Evolutionary conservation across 495 filamentous ascomycete genomes (phyloP).

Genomic region (Hyaloscypha bicolor): DNA sequence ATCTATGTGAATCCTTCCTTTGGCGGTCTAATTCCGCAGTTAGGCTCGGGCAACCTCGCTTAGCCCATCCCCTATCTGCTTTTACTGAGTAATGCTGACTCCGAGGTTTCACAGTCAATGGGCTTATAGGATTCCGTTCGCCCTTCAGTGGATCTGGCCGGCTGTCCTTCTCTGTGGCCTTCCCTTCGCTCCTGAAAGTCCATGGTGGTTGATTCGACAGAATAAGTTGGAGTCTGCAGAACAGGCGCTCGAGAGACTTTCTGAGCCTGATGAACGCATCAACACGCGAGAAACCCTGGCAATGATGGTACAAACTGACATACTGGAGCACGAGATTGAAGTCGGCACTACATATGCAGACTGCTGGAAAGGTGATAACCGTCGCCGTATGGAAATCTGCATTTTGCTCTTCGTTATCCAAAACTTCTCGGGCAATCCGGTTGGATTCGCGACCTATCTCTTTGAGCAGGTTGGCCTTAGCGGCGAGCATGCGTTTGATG

Average conservation of each 20-base stretch:
- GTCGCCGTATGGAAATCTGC: constrained; percentile 57
- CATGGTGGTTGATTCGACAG: constrained; percentile 72
- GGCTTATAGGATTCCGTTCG: constrained; percentile 51
- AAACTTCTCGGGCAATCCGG: constrained; percentile 65
- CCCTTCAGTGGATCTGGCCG: constrained; percentile 74
- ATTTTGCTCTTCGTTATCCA: constrained; percentile 70
- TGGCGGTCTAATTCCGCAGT: not conserved
- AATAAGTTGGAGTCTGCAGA: constrained; percentile 11
- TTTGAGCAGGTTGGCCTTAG: constrained; percentile 66
- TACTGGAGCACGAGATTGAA: constrained; percentile 8
- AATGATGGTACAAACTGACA: constrained; percentile 18
- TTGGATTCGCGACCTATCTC: constrained; percentile 69
- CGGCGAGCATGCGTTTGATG: constrained; percentile 48
- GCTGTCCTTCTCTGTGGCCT: constrained; percentile 69
- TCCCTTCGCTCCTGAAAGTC: constrained; percentile 70
- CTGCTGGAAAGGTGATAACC: constrained; percentile 54
- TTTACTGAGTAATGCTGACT: constrained; percentile 51
- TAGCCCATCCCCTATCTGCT: constrained; percentile 61
- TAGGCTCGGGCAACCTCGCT: constrained; percentile 30
- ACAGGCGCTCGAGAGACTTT: constrained; percentile 14
- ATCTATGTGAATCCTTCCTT: not conserved
- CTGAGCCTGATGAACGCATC: not conserved
- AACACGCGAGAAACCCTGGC: constrained; percentile 16
- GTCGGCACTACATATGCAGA: constrained; percentile 46
- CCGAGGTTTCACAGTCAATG: constrained; percentile 48